phyloP scores from a whole-genome alignment of 495 filamentous ascomycete genomes.

The Aspergillus panamensis region DNA sequence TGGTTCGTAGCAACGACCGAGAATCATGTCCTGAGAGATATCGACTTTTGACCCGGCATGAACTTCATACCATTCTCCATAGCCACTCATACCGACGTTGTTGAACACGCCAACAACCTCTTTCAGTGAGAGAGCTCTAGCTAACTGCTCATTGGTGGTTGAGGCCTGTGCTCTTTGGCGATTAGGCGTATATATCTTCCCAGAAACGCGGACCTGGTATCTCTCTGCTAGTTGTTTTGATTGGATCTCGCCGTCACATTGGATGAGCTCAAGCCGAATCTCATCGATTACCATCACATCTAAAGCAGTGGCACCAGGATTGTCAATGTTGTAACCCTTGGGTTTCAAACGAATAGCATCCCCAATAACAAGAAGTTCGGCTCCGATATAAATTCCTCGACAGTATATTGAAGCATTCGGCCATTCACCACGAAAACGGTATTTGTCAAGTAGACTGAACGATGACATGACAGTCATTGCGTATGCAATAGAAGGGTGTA shows the following conservation, averaged over 20 bases:
- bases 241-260: slow-evolving; percentile 45
- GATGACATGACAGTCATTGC: slow-evolving; percentile 53
- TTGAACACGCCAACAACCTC: slow-evolving; percentile 37
- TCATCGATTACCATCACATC: slow-evolving; percentile 53
- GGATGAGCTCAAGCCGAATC: slow-evolving; percentile 45
- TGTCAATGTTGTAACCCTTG: slow-evolving; percentile 19
- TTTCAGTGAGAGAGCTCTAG: slow-evolving; percentile 28
- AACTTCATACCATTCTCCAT: slow-evolving; percentile 49
- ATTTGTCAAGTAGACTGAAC: slow-evolving; percentile 49
- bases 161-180: slow-evolving; percentile 25
- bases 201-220: slow-evolving; percentile 41
- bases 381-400: slow-evolving; percentile 54
- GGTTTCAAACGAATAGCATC: slow-evolving; percentile 53
- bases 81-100: slow-evolving; percentile 39
- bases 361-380: slow-evolving; percentile 50
- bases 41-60: slow-evolving; percentile 35
- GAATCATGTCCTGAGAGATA: slow-evolving; percentile 47
- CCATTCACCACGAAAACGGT: slow-evolving; percentile 51
- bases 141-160: slow-evolving; percentile 20
- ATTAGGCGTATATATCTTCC: slow-evolving; percentile 48
- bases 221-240: slow-evolving; percentile 41
- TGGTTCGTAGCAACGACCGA: slow-evolving; percentile 54
- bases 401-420: slow-evolving; percentile 49
- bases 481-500: slow-evolving; percentile 54
- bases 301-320: slow-evolving; percentile 23